Conservation (phyloP, 176 grass and related monocot species). For the Eleusine indica region DNA sequence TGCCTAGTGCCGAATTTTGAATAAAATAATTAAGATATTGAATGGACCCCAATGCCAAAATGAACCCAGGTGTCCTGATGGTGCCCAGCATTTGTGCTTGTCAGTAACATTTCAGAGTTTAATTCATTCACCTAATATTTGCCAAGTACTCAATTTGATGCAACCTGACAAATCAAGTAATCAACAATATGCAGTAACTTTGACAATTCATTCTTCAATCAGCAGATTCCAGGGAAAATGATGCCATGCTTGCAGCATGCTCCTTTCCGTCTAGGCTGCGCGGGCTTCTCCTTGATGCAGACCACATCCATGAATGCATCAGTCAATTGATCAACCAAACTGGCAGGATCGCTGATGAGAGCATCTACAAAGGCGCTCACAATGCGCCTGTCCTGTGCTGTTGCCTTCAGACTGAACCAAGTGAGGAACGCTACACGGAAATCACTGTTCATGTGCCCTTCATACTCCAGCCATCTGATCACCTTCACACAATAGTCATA, state of each 20-base stretch:
- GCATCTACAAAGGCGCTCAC: constrained; percentile 76
- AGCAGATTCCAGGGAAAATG: constrained; percentile 32
- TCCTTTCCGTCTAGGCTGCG: constrained; percentile 40
- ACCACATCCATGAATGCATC: constrained; percentile 78
- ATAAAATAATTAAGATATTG: constrained; percentile 24
- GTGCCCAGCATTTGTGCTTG: background rate
- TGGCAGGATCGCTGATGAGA: constrained; percentile 66
- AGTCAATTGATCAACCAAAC: constrained; percentile 68
- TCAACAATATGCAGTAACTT: constrained; percentile 7
- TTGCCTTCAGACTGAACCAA: constrained; percentile 98
- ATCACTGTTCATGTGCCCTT: constrained; percentile 76
- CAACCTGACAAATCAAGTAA: constrained; percentile 10
- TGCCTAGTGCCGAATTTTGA: background rate
- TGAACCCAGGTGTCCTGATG: background rate
- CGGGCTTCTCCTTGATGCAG: constrained; percentile 64
- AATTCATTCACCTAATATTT: constrained; percentile 12
- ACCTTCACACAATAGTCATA: constrained; percentile 95
- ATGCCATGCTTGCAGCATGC: constrained; percentile 47
- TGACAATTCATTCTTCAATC: constrained; percentile 28
- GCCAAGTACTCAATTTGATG: background rate
- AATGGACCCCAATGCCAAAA: constrained; percentile 17
- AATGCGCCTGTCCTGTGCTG: constrained; percentile 67
- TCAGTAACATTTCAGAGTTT: constrained; percentile 9
- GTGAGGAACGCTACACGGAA: constrained; percentile 89
- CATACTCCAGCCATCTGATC: constrained; percentile 81